Percentiles rank a stretch among this genome's conserved stretches.
These are phyloP conservation scores for Fragaria vesca DNA, from an alignment of 306 rosid species.

Conservation along the genomic window DNA sequence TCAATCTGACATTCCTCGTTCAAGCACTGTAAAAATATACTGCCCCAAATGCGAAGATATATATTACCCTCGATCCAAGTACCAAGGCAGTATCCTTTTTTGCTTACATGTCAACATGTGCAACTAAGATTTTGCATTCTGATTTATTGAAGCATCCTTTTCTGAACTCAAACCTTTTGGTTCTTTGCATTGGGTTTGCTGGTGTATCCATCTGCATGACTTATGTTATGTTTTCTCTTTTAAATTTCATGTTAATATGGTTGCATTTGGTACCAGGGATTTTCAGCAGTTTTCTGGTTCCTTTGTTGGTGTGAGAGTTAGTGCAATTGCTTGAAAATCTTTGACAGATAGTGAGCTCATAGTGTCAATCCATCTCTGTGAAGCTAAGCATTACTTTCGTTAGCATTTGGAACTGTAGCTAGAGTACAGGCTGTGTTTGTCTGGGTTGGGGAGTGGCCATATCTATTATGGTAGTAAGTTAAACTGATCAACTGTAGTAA, in stretches of 20 bases:
- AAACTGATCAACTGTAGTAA: not conserved
- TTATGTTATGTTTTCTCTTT: not conserved
- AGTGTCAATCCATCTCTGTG: not conserved
- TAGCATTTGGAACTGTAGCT: not conserved
- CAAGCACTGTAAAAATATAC: constrained; percentile 92
- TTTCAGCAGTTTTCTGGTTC: not conserved
- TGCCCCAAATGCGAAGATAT: constrained; percentile 97
- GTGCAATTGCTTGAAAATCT: constrained; percentile 11
- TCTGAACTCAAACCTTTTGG: not conserved
- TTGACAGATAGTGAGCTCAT: not conserved
- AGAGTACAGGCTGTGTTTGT: not conserved
- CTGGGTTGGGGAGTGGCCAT: not conserved
- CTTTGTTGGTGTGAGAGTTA: not conserved
- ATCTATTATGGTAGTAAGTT: not conserved
- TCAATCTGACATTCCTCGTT: constrained; percentile 94
- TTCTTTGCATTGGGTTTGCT: not conserved
- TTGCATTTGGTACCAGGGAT: not conserved
- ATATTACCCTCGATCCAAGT: constrained; percentile 96
- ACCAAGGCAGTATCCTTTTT: constrained; percentile 99
- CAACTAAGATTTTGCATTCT: not conserved
- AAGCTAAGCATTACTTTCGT: not conserved
- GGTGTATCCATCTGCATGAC: constrained; percentile 13
- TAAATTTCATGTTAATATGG: not conserved
- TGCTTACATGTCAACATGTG: constrained; percentile 7
- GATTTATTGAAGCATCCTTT: not conserved